Conservation (phyloP, 179 eudicot genomes). For the Patellifolia procumbens region DNA sequence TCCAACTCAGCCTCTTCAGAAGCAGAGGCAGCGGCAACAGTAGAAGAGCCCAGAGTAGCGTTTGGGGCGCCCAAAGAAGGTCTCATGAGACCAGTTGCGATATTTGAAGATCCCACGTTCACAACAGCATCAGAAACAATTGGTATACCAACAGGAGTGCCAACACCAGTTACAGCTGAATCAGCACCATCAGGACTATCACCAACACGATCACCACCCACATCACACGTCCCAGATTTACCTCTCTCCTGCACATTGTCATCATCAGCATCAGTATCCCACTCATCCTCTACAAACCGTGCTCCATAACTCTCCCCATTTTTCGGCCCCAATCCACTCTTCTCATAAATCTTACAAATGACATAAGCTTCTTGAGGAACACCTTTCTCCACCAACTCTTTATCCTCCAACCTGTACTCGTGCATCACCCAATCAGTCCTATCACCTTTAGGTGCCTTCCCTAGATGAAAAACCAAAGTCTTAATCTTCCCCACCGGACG, state of each 20-base stretch:
- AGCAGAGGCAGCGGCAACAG: neutral
- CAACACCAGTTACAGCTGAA: neutral
- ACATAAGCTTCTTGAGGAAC: slow-evolving; percentile 56
- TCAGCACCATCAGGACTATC: neutral
- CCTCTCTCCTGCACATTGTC: neutral
- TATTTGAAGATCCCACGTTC: neutral
- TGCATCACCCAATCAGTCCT: slow-evolving; percentile 88
- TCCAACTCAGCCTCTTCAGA: slow-evolving; percentile 22
- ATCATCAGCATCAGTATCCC: slow-evolving; percentile 47
- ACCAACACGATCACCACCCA: neutral
- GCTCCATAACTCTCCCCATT: slow-evolving; percentile 82
- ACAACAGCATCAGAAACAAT: neutral
- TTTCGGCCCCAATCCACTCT: slow-evolving; percentile 74
- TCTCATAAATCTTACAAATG: slow-evolving; percentile 63
- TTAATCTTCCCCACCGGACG: slow-evolving; percentile 61
- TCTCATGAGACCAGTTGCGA: too few relatives aligned
- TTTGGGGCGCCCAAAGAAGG: neutral
- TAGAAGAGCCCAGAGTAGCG: neutral
- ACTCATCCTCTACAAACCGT: slow-evolving; percentile 70
- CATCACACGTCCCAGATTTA: slow-evolving; percentile 5
- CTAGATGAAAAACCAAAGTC: slow-evolving; percentile 69
- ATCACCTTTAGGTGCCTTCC: slow-evolving; percentile 62
- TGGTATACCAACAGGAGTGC: neutral
- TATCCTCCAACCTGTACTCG: slow-evolving; percentile 60
- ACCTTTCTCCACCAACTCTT: slow-evolving; percentile 41